phyloP scores from a whole-genome alignment of 2,329 filamentous ascomycete species.

The Xylaria sp. region DNA sequence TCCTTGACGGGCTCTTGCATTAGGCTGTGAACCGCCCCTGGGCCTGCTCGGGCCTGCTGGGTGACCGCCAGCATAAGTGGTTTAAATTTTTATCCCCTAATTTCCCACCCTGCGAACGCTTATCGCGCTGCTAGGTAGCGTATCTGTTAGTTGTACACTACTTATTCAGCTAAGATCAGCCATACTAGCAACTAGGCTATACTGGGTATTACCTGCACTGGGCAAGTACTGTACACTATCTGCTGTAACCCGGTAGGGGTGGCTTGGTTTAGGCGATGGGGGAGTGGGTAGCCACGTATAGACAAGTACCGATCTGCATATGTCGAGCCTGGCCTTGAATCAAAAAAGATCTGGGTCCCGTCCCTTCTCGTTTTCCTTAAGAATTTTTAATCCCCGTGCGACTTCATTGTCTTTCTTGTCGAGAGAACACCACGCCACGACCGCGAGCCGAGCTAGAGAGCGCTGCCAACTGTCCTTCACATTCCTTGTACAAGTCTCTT shows the following conservation, averaged over 20 bases:
- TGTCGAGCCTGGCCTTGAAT: conserved; percentile 28
- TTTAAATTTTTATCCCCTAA: conserved; percentile 25
- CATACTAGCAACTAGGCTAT: background rate
- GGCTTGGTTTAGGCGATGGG: background rate
- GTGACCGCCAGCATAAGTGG: conserved; percentile 27
- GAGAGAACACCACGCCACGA: conserved; percentile 15
- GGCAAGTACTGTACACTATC: background rate
- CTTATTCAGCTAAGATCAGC: conserved; percentile 20
- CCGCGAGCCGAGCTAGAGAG: conserved; percentile 16
- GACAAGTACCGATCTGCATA: conserved; percentile 37
- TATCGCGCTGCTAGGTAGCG: conserved; percentile 15
- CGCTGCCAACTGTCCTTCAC: background rate
- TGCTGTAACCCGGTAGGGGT: conserved; percentile 2
- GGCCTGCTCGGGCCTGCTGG: conserved; percentile 17
- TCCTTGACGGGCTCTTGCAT: conserved; percentile 30
- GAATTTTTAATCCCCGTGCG: conserved; percentile 28
- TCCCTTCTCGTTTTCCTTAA: conserved; percentile 30
- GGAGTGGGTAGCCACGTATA: conserved; percentile 15
- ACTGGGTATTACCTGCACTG: background rate
- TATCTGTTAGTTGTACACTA: conserved; percentile 9
- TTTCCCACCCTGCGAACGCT: conserved; percentile 21
- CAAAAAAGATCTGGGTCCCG: conserved; percentile 29
- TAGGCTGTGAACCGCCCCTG: background rate
- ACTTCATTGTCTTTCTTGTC: conserved; percentile 26
- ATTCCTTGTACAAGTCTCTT: conserved; percentile 16